Evolutionary conservation across 768 basidiomycete species (phyloP), one percentile per base, ranked within the genome.

Genomic region (Phanerodontia chrysosporium): DNA sequence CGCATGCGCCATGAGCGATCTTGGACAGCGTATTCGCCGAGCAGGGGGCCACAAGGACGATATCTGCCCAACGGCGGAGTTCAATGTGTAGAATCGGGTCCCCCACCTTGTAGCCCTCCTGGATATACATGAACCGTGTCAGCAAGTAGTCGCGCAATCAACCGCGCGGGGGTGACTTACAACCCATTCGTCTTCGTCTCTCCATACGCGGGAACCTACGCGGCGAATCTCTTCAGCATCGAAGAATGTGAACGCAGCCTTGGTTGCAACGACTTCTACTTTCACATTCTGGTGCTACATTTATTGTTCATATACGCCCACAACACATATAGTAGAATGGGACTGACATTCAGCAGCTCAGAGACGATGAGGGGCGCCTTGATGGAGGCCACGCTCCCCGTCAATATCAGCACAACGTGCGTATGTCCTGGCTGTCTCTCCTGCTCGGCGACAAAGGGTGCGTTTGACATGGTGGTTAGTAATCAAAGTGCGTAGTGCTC

Each of bases 1-100:
- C 96, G 67, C 94, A 97, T 0, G 85, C 65, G 0, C 97, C 95
- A 45, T 84, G 80, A 0, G 94, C 90, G 55, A 99, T 89, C 74
- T 98, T 98, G 9, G 94, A 84, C 21, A 99, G 82, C 1, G 94
- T 95, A 72, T 97, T 98, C n/a, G 96, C 95, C 0, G 93, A 95
- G 68, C 95, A 98, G 0, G 97, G 97, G 0, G 93, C 93, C 51
- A 99, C 82, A 49, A 99, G 86, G 52, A 98, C 95, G 52, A 98
- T 74, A 67, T 99, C 95, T 46, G 96, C 95, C 97, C 97, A 98
- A 57, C 87, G 77, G 32, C 94, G 75, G 2, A 97, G 84, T 74
- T 99, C 95, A 58, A 98, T 98, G 72, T 99, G 97, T 27, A 98
- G 79, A 57, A 98, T 96, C 0, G 94, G 93, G 65, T 98, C 90